phyloP scores from a whole-genome alignment of 495 filamentous ascomycete genomes.

The Chlorociboria aeruginascens region DNA sequence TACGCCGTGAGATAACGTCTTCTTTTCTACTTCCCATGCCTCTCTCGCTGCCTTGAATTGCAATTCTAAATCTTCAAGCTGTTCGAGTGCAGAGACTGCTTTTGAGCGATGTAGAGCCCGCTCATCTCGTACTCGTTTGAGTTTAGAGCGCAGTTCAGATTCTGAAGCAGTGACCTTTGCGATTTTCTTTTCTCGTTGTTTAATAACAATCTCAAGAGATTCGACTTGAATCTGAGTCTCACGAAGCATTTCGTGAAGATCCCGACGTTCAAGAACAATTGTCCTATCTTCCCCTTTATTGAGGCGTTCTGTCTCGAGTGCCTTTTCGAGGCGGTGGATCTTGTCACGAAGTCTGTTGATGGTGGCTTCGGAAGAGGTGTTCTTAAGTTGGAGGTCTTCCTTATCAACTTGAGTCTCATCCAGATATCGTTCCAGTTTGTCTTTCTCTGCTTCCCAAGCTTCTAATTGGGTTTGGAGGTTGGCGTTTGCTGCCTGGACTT shows the following conservation, averaged over 20 bases:
- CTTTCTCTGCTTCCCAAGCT: slow-evolving; percentile 31
- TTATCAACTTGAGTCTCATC: slow-evolving; percentile 23
- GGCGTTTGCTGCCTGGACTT: slow-evolving; percentile 30
- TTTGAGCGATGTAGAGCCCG: slow-evolving; percentile 37
- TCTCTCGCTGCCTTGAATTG: slow-evolving; percentile 27
- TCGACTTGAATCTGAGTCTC: slow-evolving; percentile 30
- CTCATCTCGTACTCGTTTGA: slow-evolving; percentile 48
- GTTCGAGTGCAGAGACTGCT: slow-evolving; percentile 27
- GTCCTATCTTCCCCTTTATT: slow-evolving; percentile 23
- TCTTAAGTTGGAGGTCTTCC: slow-evolving; percentile 22
- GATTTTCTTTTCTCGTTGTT: slow-evolving; percentile 32
- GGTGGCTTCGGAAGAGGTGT: slow-evolving; percentile 19
- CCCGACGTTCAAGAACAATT: slow-evolving; percentile 25
- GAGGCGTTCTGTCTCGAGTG: slow-evolving; percentile 35
- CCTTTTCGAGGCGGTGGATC: slow-evolving; percentile 34
- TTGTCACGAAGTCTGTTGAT: slow-evolving; percentile 19
- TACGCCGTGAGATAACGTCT: slow-evolving; percentile 28
- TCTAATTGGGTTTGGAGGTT: slow-evolving; percentile 28
- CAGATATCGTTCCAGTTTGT: slow-evolving; percentile 34
- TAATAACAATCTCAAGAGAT: slow-evolving; percentile 29
- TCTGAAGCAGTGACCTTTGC: slow-evolving; percentile 34
- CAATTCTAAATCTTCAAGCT: slow-evolving; percentile 32
- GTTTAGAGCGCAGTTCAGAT: slow-evolving; percentile 41
- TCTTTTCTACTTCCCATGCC: slow-evolving; percentile 34
- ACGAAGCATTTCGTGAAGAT: slow-evolving; percentile 27